phyloP scores from a whole-genome alignment of 1,284 basidiomycete genomes.

The Microbotryum lychnidis-dioicae region DNA sequence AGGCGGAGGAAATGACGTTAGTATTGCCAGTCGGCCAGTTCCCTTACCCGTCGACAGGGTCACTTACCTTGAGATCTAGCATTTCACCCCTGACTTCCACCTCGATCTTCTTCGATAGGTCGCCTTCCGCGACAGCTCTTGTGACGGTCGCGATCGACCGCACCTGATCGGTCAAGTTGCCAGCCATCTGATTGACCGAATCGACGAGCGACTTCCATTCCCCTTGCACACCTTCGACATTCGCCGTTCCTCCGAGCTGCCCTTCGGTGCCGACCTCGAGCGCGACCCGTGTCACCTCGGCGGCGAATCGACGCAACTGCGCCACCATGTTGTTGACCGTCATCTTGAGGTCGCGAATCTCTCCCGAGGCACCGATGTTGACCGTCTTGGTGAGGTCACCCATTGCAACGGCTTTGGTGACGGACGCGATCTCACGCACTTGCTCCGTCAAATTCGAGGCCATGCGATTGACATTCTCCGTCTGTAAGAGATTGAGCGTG shows the following conservation, averaged over 20 bases:
- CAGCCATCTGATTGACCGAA: conserved; percentile 43
- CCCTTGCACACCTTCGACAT: conserved; percentile 44
- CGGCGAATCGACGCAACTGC: conserved; percentile 76
- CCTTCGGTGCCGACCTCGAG: conserved; percentile 40
- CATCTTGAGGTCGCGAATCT: conserved; percentile 83
- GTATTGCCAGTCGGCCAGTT: neutral
- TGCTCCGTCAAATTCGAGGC: conserved; percentile 93
- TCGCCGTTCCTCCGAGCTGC: conserved; percentile 44
- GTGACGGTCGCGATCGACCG: conserved; percentile 30
- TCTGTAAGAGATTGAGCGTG: conserved; percentile 3
- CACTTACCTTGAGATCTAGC: conserved; percentile 76
- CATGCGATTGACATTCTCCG: conserved; percentile 54
- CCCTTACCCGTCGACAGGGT: neutral
- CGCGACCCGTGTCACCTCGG: conserved; percentile 93
- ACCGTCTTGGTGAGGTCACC: conserved; percentile 85
- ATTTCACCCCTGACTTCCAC: conserved; percentile 96
- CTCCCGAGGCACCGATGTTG: conserved; percentile 91
- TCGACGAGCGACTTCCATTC: conserved; percentile 41
- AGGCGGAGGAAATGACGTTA: neutral
- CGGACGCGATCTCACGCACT: conserved; percentile 62
- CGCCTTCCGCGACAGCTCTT: conserved; percentile 81
- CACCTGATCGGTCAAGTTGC: conserved; percentile 73
- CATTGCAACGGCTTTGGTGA: conserved; percentile 93
- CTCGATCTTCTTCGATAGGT: conserved; percentile 90
- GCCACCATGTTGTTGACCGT: conserved; percentile 97